Evolutionary conservation across 164 flowering plant genomes (phyloP).

Genomic region (Saururus chinensis): DNA sequence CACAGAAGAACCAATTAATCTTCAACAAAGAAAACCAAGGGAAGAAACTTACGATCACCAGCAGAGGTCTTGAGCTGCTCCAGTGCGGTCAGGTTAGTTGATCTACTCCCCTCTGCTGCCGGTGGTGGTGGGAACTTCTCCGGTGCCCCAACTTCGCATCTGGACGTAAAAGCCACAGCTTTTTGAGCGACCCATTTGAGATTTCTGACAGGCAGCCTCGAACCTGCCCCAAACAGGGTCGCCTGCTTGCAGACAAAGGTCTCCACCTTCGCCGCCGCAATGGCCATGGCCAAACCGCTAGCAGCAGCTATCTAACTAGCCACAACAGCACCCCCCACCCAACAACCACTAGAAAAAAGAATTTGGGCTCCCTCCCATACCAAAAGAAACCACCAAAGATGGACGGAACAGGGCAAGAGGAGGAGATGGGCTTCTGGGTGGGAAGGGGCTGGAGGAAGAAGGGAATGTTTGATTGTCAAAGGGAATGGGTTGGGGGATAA

Average conservation of each 20-base stretch:
- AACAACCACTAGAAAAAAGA: neutral
- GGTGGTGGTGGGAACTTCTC: too few species aligned
- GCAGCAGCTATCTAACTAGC: conserved; percentile 80
- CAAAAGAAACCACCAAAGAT: conserved; percentile 9
- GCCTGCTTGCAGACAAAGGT: conserved; percentile 19
- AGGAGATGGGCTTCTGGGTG: too few species aligned
- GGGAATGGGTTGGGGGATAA: neutral
- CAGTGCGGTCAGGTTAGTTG: conserved; percentile 63
- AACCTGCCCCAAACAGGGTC: conserved; percentile 12
- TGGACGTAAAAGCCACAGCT: conserved; percentile 16
- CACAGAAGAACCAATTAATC: too few species aligned
- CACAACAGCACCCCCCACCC: too few species aligned
- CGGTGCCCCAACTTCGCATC: conserved; percentile 27
- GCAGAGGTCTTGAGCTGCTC: conserved; percentile 79
- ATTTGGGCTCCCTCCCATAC: neutral
- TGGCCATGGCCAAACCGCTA: conserved; percentile 31
- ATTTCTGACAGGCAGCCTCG: too few species aligned
- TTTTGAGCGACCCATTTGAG: conserved; percentile 14
- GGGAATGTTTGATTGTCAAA: neutral
- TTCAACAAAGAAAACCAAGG: neutral
- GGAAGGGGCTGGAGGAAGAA: neutral
- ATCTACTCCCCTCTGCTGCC: neutral
- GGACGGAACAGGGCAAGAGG: conserved; percentile 3
- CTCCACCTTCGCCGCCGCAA: conserved; percentile 48
- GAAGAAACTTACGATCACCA: conserved; percentile 46